Conservation (phyloP, 1,139 yeast genomes). For the Debaryomyces sp. region DNA sequence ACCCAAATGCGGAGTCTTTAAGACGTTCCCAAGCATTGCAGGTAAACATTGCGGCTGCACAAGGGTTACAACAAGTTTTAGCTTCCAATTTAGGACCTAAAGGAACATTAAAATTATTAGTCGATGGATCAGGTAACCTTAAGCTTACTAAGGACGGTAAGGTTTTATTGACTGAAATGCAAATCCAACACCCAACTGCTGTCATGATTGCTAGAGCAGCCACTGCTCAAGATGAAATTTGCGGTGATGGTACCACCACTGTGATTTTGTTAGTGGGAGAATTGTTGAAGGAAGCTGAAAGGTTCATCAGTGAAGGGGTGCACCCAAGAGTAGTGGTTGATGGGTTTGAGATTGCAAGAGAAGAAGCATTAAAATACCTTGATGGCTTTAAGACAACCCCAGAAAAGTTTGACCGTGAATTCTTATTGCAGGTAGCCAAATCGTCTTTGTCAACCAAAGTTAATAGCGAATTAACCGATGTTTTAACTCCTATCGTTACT, state of each 20-base stretch:
- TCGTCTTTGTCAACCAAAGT: slow-evolving; percentile 89
- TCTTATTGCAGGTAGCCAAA: slow-evolving; percentile 87
- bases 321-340: slow-evolving; percentile 95
- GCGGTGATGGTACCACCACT: slow-evolving; percentile 99
- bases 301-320: slow-evolving; percentile 89
- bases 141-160: slow-evolving; percentile 97
- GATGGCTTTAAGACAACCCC: slow-evolving; percentile 58
- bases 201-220: slow-evolving; percentile 99
- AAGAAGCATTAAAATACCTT: slow-evolving; percentile 68
- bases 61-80: slow-evolving; percentile 90
- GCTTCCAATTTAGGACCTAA: slow-evolving; percentile 95
- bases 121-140: slow-evolving; percentile 95
- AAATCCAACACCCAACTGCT: slow-evolving; percentile 99
- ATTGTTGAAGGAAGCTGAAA: slow-evolving; percentile 89
- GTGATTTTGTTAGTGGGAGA: slow-evolving; percentile 96
- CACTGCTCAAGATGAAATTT: slow-evolving; percentile 96
- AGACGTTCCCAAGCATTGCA: slow-evolving; percentile 94
- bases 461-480: slow-evolving; percentile 69
- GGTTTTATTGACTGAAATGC: slow-evolving; percentile 93
- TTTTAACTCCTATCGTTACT: slow-evolving; percentile 90
- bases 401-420: slow-evolving; percentile 72
- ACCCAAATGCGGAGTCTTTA: slow-evolving; percentile 95
- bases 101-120: slow-evolving; percentile 94
- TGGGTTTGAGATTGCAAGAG: slow-evolving; percentile 91
- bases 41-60: slow-evolving; percentile 95